phyloP scores from a whole-genome alignment of 2,329 filamentous ascomycete genomes.

The Achaetomium macrosporum region DNA sequence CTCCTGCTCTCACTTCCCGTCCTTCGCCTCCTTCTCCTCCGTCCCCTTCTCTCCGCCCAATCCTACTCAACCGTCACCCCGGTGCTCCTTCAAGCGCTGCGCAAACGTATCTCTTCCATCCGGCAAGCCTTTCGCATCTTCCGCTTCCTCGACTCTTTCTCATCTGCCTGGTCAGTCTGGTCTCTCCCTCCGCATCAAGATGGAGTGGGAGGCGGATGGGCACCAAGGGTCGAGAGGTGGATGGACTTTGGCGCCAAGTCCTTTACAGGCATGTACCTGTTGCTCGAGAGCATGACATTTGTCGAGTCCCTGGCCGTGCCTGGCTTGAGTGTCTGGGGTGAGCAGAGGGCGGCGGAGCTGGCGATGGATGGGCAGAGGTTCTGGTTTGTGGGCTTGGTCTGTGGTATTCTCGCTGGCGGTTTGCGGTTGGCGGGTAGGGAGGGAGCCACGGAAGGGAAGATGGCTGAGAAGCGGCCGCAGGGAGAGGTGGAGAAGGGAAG shows the following conservation, averaged over 20 bases:
- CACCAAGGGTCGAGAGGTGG: slow-evolving; percentile 31
- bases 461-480: slow-evolving; percentile 9
- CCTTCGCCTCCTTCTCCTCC: slow-evolving; percentile 2
- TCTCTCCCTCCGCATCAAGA: not conserved
- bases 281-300: slow-evolving; percentile 60
- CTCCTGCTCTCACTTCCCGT: slow-evolving; percentile 33
- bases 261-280: slow-evolving; percentile 60
- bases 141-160: slow-evolving; percentile 59
- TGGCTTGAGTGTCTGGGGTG: slow-evolving; percentile 47
- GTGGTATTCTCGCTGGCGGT: slow-evolving; percentile 41
- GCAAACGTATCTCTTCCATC: slow-evolving; percentile 39
- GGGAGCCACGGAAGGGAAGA: slow-evolving; percentile 10
- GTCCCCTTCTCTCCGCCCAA: not conserved
- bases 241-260: slow-evolving; percentile 53
- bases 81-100: slow-evolving; percentile 32
- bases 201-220: not conserved
- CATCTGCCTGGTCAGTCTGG: slow-evolving; percentile 42
- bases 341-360: slow-evolving; percentile 41
- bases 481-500: slow-evolving; percentile 24
- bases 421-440: slow-evolving; percentile 34
- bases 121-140: slow-evolving; percentile 64
- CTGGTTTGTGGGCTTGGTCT: slow-evolving; percentile 60
- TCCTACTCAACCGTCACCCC: slow-evolving; percentile 25
- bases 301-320: slow-evolving; percentile 42
- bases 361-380: slow-evolving; percentile 59